Evolutionary conservation across 495 filamentous ascomycete species (phyloP), one percentile per base, ranked within the genome.

Genomic region (Aspergillus haitiensis): DNA sequence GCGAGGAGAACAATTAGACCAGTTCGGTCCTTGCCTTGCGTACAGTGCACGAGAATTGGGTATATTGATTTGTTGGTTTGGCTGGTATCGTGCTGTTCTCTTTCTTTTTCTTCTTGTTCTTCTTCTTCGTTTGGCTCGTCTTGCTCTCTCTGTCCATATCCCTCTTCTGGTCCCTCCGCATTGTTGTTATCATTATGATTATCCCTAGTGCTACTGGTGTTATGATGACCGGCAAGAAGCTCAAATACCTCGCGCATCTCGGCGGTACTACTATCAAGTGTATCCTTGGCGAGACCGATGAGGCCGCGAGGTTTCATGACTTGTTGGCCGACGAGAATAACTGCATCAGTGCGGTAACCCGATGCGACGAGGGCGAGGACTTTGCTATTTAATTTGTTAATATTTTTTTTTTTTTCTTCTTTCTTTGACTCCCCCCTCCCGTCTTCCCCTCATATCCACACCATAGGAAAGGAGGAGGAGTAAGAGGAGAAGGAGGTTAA

Each of bases 21-120:
- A 0, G 91, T 94, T 0, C 90, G 83, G 67, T 95, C 92, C 66
- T 96, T 96, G 37, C 92, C 92, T 67, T 94, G 89, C 4, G 90
- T 92, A 73, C 92, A 95, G 75, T 94, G 91, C 6, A 93, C 67
- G 3, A 93, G 67, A 6, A 84, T 59, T 0, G 90, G 89, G 42
- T 86, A 86, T 27, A 27, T 27, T 27, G 21, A 27, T 27, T 27
- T 27, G 21, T 3, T 27, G 21, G 21, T 27, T 27, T 27, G 21
- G 21, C 3, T 27, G 21, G 21, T 27, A 27, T 27, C 21, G 21
- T 27, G 21, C 21, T 27, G 21, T 27, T 11, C 37, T n/a, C 7
- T 7, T 9, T n/a, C 37, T 40, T 11, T 7, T 40, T 40, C 37
- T n/a, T 40, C 37, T 11, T n/a, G 4, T 11, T 21, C n/a, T 7